These are phyloP conservation scores for Talaromyces trachyspermus DNA, from an alignment of 495 filamentous ascomycete species.

Conservation along the genomic window DNA sequence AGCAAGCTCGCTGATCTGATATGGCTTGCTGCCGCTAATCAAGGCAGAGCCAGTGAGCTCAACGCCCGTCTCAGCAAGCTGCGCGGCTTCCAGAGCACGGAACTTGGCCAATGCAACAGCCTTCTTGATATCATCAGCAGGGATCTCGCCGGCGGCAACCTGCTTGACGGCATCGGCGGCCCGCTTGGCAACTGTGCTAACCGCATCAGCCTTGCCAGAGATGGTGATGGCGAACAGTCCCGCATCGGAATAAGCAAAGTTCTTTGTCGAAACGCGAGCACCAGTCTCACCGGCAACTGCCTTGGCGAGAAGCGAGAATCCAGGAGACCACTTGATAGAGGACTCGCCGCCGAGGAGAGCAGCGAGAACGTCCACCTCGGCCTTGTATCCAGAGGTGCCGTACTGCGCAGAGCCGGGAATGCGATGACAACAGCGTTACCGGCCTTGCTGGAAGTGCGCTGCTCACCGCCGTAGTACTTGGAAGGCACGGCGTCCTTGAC, in stretches of 20 bases:
- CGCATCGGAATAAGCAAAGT: constrained; percentile 86
- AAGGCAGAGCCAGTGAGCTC: constrained; percentile 70
- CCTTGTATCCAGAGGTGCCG: constrained; percentile 66
- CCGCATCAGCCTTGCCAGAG: constrained; percentile 58
- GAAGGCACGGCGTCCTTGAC: constrained; percentile 41
- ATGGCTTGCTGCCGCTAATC: constrained; percentile 71
- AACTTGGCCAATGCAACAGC: constrained; percentile 91
- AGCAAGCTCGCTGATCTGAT: constrained; percentile 76
- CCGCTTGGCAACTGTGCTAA: constrained; percentile 53
- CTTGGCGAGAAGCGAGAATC: constrained; percentile 83
- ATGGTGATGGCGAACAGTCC: constrained; percentile 81
- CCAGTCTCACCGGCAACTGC: constrained; percentile 58
- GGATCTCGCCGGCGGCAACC: constrained; percentile 64
- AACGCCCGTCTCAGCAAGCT: constrained; percentile 59
- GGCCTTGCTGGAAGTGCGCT: constrained; percentile 68
- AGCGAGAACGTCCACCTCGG: constrained; percentile 81
- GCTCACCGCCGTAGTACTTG: constrained; percentile 92
- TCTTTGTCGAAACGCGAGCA: constrained; percentile 59
- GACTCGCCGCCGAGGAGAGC: constrained; percentile 86
- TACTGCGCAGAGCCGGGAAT: constrained; percentile 84
- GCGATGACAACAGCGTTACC: constrained; percentile 73
- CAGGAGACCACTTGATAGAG: constrained; percentile 90
- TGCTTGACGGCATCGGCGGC: constrained; percentile 73
- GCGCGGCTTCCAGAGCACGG: constrained; percentile 75
- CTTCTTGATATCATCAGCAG: constrained; percentile 82